Evolutionary conservation across 768 basidiomycete genomes (phyloP).

Genomic region (Termitomyces sp.): DNA sequence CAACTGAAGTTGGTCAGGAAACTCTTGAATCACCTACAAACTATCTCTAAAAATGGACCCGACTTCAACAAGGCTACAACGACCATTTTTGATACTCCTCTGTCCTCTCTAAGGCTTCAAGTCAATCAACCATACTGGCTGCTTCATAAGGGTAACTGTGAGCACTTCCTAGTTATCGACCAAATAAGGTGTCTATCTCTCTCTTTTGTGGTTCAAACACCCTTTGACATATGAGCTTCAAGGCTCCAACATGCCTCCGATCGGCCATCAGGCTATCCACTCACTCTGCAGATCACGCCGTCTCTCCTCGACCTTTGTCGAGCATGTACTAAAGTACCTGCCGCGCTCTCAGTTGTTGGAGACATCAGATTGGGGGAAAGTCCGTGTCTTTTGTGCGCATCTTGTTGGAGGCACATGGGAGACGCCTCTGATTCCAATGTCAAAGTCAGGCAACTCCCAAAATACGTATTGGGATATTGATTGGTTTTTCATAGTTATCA

Average conservation of each 20-base stretch:
- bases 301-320: conserved; percentile 58
- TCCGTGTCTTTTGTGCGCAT: conserved; percentile 66
- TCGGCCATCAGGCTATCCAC: conserved; percentile 52
- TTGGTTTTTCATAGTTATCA: background rate
- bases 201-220: background rate
- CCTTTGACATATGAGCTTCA: background rate
- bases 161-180: conserved; percentile 72
- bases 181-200: conserved; percentile 53
- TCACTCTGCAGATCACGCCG: conserved; percentile 63
- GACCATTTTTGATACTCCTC: conserved; percentile 39
- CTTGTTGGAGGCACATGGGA: conserved; percentile 75
- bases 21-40: conserved; percentile 22
- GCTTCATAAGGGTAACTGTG: conserved; percentile 76
- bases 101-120: conserved; percentile 53
- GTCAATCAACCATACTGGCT: conserved; percentile 80
- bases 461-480: conserved; percentile 21
- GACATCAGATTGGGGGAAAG: conserved; percentile 76
- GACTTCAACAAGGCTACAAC: conserved; percentile 32
- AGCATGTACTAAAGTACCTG: conserved; percentile 66
- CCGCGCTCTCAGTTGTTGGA: conserved; percentile 59
- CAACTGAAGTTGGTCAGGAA: conserved; percentile 25
- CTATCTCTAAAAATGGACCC: conserved; percentile 23
- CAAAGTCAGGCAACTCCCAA: conserved; percentile 48
- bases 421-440: conserved; percentile 39
- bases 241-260: conserved; percentile 62